phyloP scores from a whole-genome alignment of 2,329 filamentous ascomycete genomes.

The Epichloe sibirici region DNA sequence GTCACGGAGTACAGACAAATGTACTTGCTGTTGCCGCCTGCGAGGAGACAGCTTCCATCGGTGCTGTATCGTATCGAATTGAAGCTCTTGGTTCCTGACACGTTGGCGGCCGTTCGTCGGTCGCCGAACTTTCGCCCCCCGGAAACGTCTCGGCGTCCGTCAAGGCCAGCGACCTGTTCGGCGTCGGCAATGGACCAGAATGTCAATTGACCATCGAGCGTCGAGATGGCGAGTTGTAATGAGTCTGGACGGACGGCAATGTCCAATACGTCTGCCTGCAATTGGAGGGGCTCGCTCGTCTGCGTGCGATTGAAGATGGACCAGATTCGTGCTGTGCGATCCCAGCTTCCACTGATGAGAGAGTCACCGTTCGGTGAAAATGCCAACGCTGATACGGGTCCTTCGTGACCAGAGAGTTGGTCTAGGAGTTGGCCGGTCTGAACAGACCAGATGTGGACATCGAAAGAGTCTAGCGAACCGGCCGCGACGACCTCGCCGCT shows the following conservation, averaged over 20 bases:
- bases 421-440: slow-evolving; percentile 94
- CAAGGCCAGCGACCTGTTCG: slow-evolving; percentile 72
- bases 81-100: slow-evolving; percentile 82
- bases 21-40: slow-evolving; percentile 94
- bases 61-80: slow-evolving; percentile 80
- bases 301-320: slow-evolving; percentile 89
- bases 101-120: slow-evolving; percentile 81
- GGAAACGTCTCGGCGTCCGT: slow-evolving; percentile 83
- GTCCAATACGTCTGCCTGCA: slow-evolving; percentile 81
- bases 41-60: slow-evolving; percentile 81
- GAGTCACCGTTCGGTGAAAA: slow-evolving; percentile 80
- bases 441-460: slow-evolving; percentile 97
- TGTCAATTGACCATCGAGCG: slow-evolving; percentile 81
- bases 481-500: slow-evolving; percentile 94
- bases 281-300: slow-evolving; percentile 83
- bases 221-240: slow-evolving; percentile 80
- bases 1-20: slow-evolving; percentile 95
- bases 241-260: slow-evolving; percentile 85
- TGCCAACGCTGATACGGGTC: slow-evolving; percentile 75
- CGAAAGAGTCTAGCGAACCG: slow-evolving; percentile 89
- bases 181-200: slow-evolving; percentile 92
- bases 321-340: slow-evolving; percentile 91
- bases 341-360: slow-evolving; percentile 90
- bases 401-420: slow-evolving; percentile 82
- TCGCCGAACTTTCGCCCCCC: slow-evolving; percentile 88